A percentile compares a stretch with the other conserved stretches of the same genome.
Evolutionary conservation across 2,329 filamentous ascomycete genomes (phyloP).

Genomic region (Cyclaneusma minus): DNA sequence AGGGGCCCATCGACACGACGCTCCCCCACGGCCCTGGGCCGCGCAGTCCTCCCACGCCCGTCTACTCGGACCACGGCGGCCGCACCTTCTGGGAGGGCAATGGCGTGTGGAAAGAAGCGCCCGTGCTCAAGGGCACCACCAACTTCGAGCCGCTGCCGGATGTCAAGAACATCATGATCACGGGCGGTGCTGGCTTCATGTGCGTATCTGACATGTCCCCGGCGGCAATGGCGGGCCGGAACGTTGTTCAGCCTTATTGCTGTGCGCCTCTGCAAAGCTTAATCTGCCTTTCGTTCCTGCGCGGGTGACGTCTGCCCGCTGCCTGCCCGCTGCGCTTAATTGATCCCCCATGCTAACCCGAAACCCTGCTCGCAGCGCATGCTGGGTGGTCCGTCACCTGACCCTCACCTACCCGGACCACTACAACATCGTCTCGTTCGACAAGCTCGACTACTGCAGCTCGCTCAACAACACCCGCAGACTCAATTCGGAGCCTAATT

Average conservation of each 20-base stretch:
- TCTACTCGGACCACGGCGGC: too few species aligned
- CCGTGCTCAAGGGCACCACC: conserved; percentile 52
- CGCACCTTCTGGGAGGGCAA: conserved; percentile 35
- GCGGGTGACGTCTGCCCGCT: conserved; percentile 6
- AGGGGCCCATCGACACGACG: too few species aligned
- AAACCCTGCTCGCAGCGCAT: conserved; percentile 47
- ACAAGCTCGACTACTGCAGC: conserved; percentile 73
- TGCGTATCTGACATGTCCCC: conserved; percentile 25
- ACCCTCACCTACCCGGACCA: conserved; percentile 54
- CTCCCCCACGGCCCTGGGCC: too few species aligned
- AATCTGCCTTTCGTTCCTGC: not conserved
- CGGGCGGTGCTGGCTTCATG: conserved; percentile 77
- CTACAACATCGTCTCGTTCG: conserved; percentile 71
- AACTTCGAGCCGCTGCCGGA: conserved; percentile 53
- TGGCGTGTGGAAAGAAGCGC: conserved; percentile 57
- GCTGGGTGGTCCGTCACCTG: conserved; percentile 70
- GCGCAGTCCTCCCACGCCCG: too few species aligned
- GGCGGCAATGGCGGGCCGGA: not conserved
- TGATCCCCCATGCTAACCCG: too few species aligned
- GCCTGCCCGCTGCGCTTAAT: conserved; percentile 9
- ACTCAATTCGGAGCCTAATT: conserved; percentile 54
- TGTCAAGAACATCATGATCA: conserved; percentile 70
- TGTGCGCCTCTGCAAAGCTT: not conserved
- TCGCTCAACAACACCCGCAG: conserved; percentile 65
- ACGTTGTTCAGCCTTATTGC: not conserved